Base-by-base conservation (phyloP, 2,329 filamentous ascomycete genomes). In the Colletotrichum chrysophilum region DNA sequence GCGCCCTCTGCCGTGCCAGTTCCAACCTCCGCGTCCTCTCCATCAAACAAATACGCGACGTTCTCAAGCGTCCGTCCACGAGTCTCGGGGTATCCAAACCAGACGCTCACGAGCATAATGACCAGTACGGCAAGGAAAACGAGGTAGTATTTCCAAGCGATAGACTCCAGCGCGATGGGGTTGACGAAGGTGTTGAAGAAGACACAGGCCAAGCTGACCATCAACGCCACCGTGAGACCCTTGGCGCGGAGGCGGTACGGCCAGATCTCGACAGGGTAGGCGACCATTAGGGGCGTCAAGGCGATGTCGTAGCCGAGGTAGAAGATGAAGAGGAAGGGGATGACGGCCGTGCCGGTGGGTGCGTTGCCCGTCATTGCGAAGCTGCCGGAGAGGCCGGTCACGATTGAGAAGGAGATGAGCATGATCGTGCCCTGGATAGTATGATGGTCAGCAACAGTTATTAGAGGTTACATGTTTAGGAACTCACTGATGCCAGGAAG, bases 391-490 rank as follows among this genome's bases (percentile, higher is more conserved):
- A 52, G 43, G n/a, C 43, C 43, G 10, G 43, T 52, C 0, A 52
- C 43, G 2, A 52, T 52, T 4, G 43, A 52, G 3, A 52, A 52
- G 10, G 43, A 52, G 16, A 58, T 24, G 1, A 58, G 7, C 55
- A 58, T 58, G 24, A 58, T 58, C 55, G 55, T 58, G 7, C 55
- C 24, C 55, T 58, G 18, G 0, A 18, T 9, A 18, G 24, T 48
- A 32, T 1, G 9, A 48, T 36, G 62, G 7, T 76, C 21, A 21
- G 24, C 52, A 68, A 68, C 1, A 75, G 4, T 7, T 18, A 62
- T 79, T 76, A 5, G 78, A 76, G 48, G 75, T 75, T n/a, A 36
- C 24, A 43, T 32, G 75, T 75, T 55, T 60, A 79, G 14, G 71
- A 48, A 4, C 61, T 64, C 7, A 52, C 43, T 0, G 43, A 52